Conservation (phyloP, 169 alveolate genomes). For the Eimeria acervulina region DNA sequence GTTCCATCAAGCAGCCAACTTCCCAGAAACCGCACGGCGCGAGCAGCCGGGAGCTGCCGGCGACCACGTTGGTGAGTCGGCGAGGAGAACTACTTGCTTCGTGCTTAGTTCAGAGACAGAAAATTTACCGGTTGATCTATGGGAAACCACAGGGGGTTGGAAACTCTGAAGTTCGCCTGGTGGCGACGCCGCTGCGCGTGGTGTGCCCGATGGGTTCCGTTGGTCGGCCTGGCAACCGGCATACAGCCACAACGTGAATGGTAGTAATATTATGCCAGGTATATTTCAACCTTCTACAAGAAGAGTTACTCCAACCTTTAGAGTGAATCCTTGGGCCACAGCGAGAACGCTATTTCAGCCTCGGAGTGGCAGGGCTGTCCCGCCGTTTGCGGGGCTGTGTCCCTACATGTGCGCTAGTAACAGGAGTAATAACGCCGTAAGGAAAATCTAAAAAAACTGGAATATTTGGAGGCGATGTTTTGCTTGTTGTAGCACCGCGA, state of each 20-base stretch:
- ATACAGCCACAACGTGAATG: neutral
- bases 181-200: slow-evolving; percentile 33
- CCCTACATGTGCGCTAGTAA: neutral
- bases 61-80: neutral
- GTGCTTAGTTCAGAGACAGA: neutral
- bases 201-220: slow-evolving; percentile 16
- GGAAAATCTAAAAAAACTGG: neutral
- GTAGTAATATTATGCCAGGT: neutral
- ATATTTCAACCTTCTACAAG: neutral
- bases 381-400: slow-evolving; percentile 69
- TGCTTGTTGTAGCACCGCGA: neutral
- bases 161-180: neutral
- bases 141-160: neutral
- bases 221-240: slow-evolving; percentile 4
- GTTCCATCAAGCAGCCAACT: slow-evolving; percentile 21
- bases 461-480: neutral
- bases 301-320: neutral
- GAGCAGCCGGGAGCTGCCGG: neutral
- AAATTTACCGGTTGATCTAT: neutral
- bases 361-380: slow-evolving; percentile 39
- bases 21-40: neutral
- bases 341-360: slow-evolving; percentile 9
- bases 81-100: neutral
- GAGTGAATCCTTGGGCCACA: neutral
- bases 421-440: neutral